Conservation (phyloP, 2,329 filamentous ascomycete species). For the Venturia asperata region DNA sequence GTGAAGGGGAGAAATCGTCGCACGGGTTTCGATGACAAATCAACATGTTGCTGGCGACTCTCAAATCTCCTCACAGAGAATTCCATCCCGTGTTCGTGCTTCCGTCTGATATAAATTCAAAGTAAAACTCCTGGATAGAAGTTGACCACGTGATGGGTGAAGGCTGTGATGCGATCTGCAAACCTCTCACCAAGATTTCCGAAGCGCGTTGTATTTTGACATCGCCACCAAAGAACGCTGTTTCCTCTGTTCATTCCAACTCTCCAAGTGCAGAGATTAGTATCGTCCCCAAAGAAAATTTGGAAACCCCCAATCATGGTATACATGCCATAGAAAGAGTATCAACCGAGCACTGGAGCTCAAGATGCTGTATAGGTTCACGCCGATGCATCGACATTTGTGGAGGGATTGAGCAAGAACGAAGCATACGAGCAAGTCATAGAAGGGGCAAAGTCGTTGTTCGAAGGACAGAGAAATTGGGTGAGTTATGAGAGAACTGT, state of each 20-base stretch:
- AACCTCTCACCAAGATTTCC: not conserved
- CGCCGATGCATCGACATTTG: constrained; percentile 71
- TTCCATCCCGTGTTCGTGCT: no score
- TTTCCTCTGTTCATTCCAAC: not conserved
- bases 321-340: constrained; percentile 6
- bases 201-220: not conserved
- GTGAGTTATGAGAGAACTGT: constrained; percentile 40
- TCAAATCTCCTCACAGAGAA: no score
- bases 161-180: not conserved
- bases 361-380: constrained; percentile 49
- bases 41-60: not conserved
- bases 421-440: constrained; percentile 69
- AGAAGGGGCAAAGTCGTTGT: constrained; percentile 60
- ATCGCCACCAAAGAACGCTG: not conserved
- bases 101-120: no score
- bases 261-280: not conserved
- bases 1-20: not conserved
- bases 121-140: no score
- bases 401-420: constrained; percentile 57
- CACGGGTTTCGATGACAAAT: not conserved
- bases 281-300: not conserved
- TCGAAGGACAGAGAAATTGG: constrained; percentile 72
- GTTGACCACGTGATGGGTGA: no score
- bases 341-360: not conserved
- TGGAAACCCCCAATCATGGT: not conserved